Percentiles rank a stretch among this genome's conserved stretches.
Evolutionary conservation across 2,329 filamentous ascomycete genomes (phyloP).

Genomic region (Claviceps spartinae): DNA sequence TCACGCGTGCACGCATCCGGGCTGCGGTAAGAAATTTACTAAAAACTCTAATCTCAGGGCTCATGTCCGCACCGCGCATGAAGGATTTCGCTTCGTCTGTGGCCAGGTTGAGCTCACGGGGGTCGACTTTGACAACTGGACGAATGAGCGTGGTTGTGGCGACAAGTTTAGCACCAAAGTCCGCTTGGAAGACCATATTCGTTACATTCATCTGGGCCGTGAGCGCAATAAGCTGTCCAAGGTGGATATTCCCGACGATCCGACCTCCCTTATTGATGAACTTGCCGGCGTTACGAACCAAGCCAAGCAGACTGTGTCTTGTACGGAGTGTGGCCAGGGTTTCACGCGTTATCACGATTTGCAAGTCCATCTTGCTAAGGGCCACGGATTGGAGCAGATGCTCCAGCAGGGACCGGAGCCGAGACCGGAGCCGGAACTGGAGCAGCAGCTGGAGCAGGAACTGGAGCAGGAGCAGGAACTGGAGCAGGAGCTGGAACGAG

Average conservation of each 20-base stretch:
- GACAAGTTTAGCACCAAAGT: slow-evolving; percentile 64
- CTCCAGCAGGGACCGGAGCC: too few relatives aligned
- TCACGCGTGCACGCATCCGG: slow-evolving; percentile 50
- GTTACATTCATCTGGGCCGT: slow-evolving; percentile 60
- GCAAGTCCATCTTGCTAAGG: slow-evolving; percentile 28
- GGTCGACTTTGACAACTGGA: slow-evolving; percentile 49
- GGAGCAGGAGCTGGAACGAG: too few relatives aligned
- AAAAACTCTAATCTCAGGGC: slow-evolving; percentile 70
- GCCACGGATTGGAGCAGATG: slow-evolving; percentile 6
- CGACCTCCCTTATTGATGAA: slow-evolving; percentile 25
- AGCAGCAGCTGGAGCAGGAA: too few relatives aligned
- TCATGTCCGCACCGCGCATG: slow-evolving; percentile 65
- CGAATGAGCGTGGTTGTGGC: slow-evolving; percentile 55
- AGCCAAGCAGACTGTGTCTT: slow-evolving; percentile 29
- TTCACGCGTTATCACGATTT: slow-evolving; percentile 40
- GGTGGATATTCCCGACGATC: slow-evolving; percentile 5
- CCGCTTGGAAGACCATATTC: slow-evolving; percentile 70
- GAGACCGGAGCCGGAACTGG: too few relatives aligned
- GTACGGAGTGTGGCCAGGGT: slow-evolving; percentile 30
- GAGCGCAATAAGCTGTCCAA: slow-evolving; percentile 26
- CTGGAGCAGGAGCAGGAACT: not conserved
- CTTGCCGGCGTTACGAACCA: slow-evolving; percentile 27
- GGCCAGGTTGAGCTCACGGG: slow-evolving; percentile 49
- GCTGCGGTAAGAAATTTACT: slow-evolving; percentile 66
- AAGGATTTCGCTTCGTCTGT: slow-evolving; percentile 68